Evolutionary conservation across 2,329 filamentous ascomycete genomes (phyloP), one percentile per base, ranked within the genome.

Genomic region (Ophiostoma montium): DNA sequence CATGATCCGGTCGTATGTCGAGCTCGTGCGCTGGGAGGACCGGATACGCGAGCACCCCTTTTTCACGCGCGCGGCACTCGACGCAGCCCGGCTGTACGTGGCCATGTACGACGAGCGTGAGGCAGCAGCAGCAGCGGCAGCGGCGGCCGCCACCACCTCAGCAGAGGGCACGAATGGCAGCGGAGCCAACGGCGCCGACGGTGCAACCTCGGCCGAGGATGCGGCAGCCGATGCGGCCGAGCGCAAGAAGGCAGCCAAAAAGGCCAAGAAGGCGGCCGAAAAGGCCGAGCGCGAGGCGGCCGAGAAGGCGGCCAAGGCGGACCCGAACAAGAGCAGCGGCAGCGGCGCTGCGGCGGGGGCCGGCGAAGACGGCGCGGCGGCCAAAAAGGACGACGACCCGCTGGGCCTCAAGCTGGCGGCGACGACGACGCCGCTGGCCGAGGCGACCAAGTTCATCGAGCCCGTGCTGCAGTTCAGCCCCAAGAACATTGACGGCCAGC

Each of bases 1-100:
- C 13, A 90, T 95, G 71, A 86, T 96, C 53, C 76, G 90, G 50
- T 86, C 92, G 1, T 98, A 98, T 62, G 72, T 98, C 36, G 89
- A 95, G 58, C 95, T 98, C 87, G 74, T 98, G 43, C 79, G 84
- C 57, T 98, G 92, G 94, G 90, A 96, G 63, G 89, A 98, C 61
- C 79, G 81, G 53, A 67, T 96, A 41, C 82, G 88, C 49, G 85
- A 94, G 58, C 92, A 98, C 63, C 92, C 92, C 1, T 95, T 94
- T 69, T 98, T 86, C 67, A 82, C 84, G 5, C 76, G 87, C 41
- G 85, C 86, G 45, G 90, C 92, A 1, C 70, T 95, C 21, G 80
- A 81, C 48, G 89, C 90, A 6, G 76, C 94, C 53, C 77, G 82
- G 53, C 72, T 94, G 31, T 96, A 95, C 63, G 62, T 94, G 27